These are phyloP conservation scores for Acanthamoeba polyphaga DNA, from an alignment of 208 protist genomes.

Conservation along the genomic window DNA sequence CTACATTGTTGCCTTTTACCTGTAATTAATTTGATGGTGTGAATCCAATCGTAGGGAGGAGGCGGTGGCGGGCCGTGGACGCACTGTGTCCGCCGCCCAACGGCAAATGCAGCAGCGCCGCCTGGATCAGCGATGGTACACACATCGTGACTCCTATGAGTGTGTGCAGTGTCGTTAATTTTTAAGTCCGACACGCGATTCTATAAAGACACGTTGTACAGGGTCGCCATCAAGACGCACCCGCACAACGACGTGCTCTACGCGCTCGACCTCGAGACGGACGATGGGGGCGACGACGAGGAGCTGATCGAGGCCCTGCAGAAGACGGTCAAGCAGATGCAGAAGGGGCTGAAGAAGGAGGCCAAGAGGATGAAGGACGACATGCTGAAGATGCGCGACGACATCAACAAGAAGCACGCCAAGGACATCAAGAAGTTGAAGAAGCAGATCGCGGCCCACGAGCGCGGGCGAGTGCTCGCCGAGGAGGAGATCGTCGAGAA, in stretches of 20 bases:
- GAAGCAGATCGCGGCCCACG: neutral
- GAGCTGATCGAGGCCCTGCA: neutral
- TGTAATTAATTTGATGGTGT: too few relatives aligned
- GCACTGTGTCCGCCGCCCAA: constrained; percentile 38
- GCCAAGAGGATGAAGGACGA: neutral
- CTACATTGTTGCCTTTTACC: too few relatives aligned
- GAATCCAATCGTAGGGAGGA: neutral
- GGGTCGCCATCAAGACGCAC: neutral
- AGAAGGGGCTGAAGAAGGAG: constrained; percentile 15
- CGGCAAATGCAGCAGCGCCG: constrained; percentile 28
- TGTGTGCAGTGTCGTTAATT: neutral
- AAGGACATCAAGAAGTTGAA: constrained; percentile 23
- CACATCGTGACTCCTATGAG: too few relatives aligned
- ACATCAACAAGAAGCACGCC: neutral
- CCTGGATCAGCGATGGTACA: constrained; percentile 16
- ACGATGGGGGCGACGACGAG: neutral
- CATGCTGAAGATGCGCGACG: constrained; percentile 13
- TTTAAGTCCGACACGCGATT: neutral
- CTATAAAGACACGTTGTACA: neutral
- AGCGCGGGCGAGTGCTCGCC: neutral
- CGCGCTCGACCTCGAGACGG: neutral
- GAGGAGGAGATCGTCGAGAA: constrained; percentile 32
- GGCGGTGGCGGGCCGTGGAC: neutral
- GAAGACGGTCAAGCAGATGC: neutral
- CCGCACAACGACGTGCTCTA: constrained; percentile 24